phyloP scores from a whole-genome alignment of 768 basidiomycete species.

The Macrolepiota albuminosa region DNA sequence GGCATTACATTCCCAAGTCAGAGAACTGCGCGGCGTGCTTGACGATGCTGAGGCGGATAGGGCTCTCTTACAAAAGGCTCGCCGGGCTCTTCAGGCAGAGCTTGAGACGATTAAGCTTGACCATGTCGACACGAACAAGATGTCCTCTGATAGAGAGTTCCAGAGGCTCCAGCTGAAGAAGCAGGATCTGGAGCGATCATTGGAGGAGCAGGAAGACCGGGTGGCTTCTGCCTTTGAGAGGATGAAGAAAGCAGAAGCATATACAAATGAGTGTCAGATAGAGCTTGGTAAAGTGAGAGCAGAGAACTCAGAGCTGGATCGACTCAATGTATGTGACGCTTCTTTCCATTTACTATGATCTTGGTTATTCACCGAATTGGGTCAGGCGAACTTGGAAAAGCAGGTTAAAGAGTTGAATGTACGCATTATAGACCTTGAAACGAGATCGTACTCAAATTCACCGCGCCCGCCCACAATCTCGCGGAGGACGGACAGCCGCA shows the following conservation, averaged over 20 bases:
- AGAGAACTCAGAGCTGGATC: constrained; percentile 81
- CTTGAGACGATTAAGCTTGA: constrained; percentile 78
- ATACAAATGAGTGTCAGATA: constrained; percentile 69
- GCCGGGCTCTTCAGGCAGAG: constrained; percentile 74
- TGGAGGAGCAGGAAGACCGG: constrained; percentile 77
- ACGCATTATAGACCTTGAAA: constrained; percentile 78
- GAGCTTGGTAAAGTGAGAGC: constrained; percentile 72
- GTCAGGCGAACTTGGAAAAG: constrained; percentile 76
- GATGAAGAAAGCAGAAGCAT: constrained; percentile 77
- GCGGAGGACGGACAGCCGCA: constrained; percentile 60
- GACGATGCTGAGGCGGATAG: constrained; percentile 86
- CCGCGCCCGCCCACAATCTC: constrained; percentile 52
- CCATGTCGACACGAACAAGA: constrained; percentile 61
- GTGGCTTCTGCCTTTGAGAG: constrained; percentile 67
- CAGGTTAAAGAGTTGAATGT: constrained; percentile 82
- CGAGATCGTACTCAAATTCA: constrained; percentile 65
- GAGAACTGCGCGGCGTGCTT: constrained; percentile 73
- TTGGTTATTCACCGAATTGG: not conserved
- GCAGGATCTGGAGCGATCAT: constrained; percentile 71
- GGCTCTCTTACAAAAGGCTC: constrained; percentile 73
- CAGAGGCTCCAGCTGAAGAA: constrained; percentile 76
- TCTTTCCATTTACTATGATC: constrained; percentile 2
- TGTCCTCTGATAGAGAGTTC: constrained; percentile 68
- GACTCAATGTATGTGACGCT: constrained; percentile 53
- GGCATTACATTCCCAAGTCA: constrained; percentile 79